Evolutionary conservation across 345 rosid species (phyloP), one percentile per base, ranked within the genome.

Genomic region (Populus alba): DNA sequence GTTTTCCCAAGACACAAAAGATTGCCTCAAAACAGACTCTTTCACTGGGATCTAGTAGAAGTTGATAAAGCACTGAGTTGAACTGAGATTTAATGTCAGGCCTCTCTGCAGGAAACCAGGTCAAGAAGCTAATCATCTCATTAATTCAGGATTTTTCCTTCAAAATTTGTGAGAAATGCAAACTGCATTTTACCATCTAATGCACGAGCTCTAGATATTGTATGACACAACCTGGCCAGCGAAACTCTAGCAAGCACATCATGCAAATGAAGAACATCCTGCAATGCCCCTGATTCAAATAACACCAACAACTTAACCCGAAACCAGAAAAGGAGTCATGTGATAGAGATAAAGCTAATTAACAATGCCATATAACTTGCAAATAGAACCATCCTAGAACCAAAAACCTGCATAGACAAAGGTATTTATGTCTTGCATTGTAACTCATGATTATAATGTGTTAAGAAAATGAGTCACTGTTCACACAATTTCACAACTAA

Each of bases 231-330:
- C 89, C 90, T 94, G 85, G 97, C 98, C 83, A 96, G 85, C 79
- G 98, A 81, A 73, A 96, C 97, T 89, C 99, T 90, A 65, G 99
- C 99, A 79, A 96, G 97, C 73, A 96, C 99, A 85, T 96, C 99
- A 82, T 94, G 97, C 86, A 96, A 87, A 88, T 96, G 99, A 76
- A 96, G 98, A 80, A 96, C 94, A 90, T 96, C 99, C 81, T 90
- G 98, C 92, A 96, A 85, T 61, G 98, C 97, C 81, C 99, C 99
- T 96, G 92, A 80, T 84, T 73, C 81, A 81, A 55, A 79, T 57
- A 83, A 75, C 25, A 69, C 33, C 29, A 62, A 80, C 47, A 69
- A 65, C 69, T 39, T 65, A 72, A 47, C 47, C 45, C 57, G 67
- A 82, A 49, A 18, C 33, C 79, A 43, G 27, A 76, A 55, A 55